Evolutionary conservation across 2,329 filamentous ascomycete genomes (phyloP).

Genomic region (Ambrosiella xylebori): DNA sequence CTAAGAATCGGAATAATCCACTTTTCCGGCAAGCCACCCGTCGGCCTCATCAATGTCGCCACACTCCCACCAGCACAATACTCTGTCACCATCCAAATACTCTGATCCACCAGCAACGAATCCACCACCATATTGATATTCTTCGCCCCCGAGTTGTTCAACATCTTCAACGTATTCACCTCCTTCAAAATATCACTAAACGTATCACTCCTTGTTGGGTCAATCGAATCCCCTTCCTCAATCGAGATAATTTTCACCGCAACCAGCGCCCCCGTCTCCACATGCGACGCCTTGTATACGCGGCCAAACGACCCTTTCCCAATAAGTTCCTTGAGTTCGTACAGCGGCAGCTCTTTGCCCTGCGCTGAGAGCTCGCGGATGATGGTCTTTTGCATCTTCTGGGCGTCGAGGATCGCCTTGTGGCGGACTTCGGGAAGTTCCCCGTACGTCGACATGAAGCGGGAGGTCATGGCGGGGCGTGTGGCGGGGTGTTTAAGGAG

Average conservation of each 20-base stretch:
- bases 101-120: conserved; percentile 42
- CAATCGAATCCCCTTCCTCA: conserved; percentile 47
- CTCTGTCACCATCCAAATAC: conserved; percentile 53
- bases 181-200: conserved; percentile 35
- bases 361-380: conserved; percentile 38
- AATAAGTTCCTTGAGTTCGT: conserved; percentile 44
- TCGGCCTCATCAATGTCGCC: conserved; percentile 36
- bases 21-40: conserved; percentile 31
- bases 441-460: conserved; percentile 10
- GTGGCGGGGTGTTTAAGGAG: not conserved
- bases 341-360: conserved; percentile 38
- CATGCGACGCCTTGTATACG: conserved; percentile 40
- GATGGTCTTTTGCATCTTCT: conserved; percentile 42
- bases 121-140: conserved; percentile 52
- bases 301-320: conserved; percentile 50
- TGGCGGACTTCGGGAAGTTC: conserved; percentile 10
- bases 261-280: conserved; percentile 30
- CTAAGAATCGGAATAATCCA: conserved; percentile 35
- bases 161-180: conserved; percentile 36
- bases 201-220: conserved; percentile 35
- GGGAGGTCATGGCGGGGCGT: conserved; percentile 3
- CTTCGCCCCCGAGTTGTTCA: conserved; percentile 42
- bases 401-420: conserved; percentile 41
- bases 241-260: conserved; percentile 63
- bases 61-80: conserved; percentile 52